Conservation (phyloP, 1,284 basidiomycete genomes). For the Apiotrichum gracile region DNA sequence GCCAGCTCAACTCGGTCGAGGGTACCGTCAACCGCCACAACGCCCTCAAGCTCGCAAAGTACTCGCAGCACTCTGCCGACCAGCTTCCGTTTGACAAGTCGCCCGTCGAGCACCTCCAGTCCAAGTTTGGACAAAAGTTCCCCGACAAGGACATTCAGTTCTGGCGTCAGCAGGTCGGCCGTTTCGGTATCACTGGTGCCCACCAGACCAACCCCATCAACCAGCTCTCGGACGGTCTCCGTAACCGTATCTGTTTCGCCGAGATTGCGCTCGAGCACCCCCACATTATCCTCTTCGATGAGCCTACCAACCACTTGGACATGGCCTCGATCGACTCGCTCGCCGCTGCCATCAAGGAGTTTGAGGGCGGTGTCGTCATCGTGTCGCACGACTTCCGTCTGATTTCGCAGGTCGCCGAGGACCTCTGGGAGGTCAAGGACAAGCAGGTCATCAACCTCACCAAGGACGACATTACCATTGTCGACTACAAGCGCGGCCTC, state of each 20-base stretch:
- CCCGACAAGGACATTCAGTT: slow-evolving; percentile 87
- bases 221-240: slow-evolving; percentile 89
- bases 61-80: slow-evolving; percentile 97
- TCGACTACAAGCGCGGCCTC: slow-evolving; percentile 73
- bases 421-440: slow-evolving; percentile 97
- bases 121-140: slow-evolving; percentile 71
- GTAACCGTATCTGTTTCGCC: slow-evolving; percentile 66
- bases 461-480: slow-evolving; percentile 77
- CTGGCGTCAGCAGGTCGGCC: slow-evolving; percentile 89
- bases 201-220: slow-evolving; percentile 92
- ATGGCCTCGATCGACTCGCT: slow-evolving; percentile 87
- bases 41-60: slow-evolving; percentile 88
- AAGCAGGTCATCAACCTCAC: slow-evolving; percentile 90
- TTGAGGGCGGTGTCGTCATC: slow-evolving; percentile 94
- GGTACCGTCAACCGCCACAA: slow-evolving; percentile 86
- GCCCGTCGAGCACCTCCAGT: slow-evolving; percentile 92
- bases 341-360: slow-evolving; percentile 90
- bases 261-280: slow-evolving; percentile 81
- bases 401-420: slow-evolving; percentile 91
- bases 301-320: slow-evolving; percentile 56
- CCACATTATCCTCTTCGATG: slow-evolving; percentile 73
- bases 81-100: slow-evolving; percentile 91
- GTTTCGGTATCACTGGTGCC: slow-evolving; percentile 88
- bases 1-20: slow-evolving; percentile 69
- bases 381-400: slow-evolving; percentile 96